phyloP scores from a whole-genome alignment of 176 grass and related monocot species.

The Oryza meyeriana region DNA sequence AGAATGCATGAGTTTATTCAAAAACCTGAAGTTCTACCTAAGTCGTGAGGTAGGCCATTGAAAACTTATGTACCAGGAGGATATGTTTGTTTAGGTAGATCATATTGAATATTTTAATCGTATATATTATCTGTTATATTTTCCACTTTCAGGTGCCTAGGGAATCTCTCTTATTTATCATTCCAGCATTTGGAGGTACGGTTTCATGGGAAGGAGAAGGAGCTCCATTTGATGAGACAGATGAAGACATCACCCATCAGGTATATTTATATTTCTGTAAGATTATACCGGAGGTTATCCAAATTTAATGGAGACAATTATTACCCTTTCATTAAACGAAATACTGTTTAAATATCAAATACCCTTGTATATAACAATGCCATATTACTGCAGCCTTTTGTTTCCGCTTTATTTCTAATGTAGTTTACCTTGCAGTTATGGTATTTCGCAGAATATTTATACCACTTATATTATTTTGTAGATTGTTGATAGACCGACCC shows the following conservation, averaged over 20 bases:
- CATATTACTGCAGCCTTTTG: neutral
- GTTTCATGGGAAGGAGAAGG: conserved; percentile 96
- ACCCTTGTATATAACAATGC: neutral
- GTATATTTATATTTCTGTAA: conserved; percentile 30
- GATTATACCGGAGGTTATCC: neutral
- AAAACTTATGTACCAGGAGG: neutral
- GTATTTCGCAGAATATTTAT: neutral
- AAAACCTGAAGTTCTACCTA: conserved; percentile 83
- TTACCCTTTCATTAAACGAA: conserved; percentile 4
- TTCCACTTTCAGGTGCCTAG: conserved; percentile 73
- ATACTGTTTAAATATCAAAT: neutral
- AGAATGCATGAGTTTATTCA: conserved; percentile 81
- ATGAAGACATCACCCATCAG: conserved; percentile 83
- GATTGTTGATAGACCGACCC: conserved; percentile 98
- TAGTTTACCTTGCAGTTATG: neutral
- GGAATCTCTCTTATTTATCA: conserved; percentile 88
- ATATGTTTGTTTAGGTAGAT: neutral
- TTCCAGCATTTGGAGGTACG: conserved; percentile 88
- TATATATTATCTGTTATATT: neutral
- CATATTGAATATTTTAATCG: neutral
- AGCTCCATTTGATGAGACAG: conserved; percentile 72
- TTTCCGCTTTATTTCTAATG: neutral
- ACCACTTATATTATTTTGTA: conserved; percentile 34
- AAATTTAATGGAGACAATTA: neutral
- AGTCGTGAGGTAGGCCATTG: conserved; percentile 76